Evolutionary conservation across 176 grass and related monocot species (phyloP).

Genomic region (sorghum (Sorghum bicolor)): DNA sequence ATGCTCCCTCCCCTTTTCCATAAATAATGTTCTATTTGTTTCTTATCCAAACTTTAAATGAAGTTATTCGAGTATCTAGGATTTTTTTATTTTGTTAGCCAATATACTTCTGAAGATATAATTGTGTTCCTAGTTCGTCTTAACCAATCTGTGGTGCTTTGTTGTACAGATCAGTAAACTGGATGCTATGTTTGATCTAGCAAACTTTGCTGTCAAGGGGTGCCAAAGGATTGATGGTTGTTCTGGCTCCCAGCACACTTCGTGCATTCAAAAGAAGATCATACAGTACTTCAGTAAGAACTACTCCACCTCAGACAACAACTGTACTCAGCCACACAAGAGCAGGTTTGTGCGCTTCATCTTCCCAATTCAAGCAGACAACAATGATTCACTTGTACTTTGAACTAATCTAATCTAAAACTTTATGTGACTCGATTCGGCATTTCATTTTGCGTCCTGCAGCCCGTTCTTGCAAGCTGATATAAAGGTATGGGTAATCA

Average conservation of each 20-base stretch:
- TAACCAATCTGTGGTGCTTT: slow-evolving; percentile 19
- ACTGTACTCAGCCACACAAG: slow-evolving; percentile 33
- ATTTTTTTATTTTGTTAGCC: background rate
- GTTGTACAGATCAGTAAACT: slow-evolving; percentile 74
- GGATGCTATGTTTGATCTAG: slow-evolving; percentile 76
- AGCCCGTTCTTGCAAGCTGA: slow-evolving; percentile 88
- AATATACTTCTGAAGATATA: background rate
- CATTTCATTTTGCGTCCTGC: slow-evolving; percentile 33
- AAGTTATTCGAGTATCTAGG: background rate
- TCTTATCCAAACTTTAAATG: background rate
- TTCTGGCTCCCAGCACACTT: slow-evolving; percentile 72
- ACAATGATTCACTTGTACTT: background rate
- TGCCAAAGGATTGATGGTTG: slow-evolving; percentile 65
- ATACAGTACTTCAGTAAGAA: slow-evolving; percentile 62
- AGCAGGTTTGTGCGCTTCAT: slow-evolving; percentile 56
- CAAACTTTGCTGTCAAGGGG: slow-evolving; percentile 65
- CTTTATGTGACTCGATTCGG: slow-evolving; percentile 20
- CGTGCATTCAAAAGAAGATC: slow-evolving; percentile 80
- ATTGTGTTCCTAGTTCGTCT: background rate
- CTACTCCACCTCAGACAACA: slow-evolving; percentile 12
- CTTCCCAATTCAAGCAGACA: slow-evolving; percentile 9
- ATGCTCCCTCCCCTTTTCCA: background rate
- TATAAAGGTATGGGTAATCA: slow-evolving; percentile 59
- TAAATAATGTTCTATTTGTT: slow-evolving; percentile 6
- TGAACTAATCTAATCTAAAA: background rate